Evolutionary conservation across 2,329 filamentous ascomycete genomes (phyloP), one percentile per base, ranked within the genome.

Genomic region (Fusarium nematophilum): DNA sequence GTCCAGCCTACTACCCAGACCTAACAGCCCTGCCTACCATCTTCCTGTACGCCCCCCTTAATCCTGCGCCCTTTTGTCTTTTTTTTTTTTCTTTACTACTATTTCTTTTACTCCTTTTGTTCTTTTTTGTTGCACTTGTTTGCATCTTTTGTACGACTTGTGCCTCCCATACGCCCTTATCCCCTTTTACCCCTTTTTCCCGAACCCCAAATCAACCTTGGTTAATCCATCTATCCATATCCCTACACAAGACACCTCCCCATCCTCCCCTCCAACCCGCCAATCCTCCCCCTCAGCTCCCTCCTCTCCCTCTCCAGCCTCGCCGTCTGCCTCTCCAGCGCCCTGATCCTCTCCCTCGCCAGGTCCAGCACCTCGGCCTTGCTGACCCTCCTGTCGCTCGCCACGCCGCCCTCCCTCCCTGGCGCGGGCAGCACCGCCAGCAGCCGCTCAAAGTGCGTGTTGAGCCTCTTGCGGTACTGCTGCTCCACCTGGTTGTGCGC

Each of bases 401-500:
- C 64, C 14, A 54, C 67, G 42, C 70, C 72, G 29, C 67, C 66
- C 23, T 72, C 73, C 15, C 69, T 73, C 7, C 25, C 62, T 31
- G 49, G 74, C 63, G 63, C 53, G 2, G 78, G 78, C 1, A 81
- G 71, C 1, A 76, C 75, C 30, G 73, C 71, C 1, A 81, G 71
- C 10, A 81, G 75, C 36, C 71, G 71, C 65, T 79, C 77, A 52
- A 80, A 81, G 65, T 81, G 77, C 3, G 72, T 70, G 55, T 81
- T 81, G 27, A 81, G 75, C 18, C 79, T 71, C 69, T 80, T 79
- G 29, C 79, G 77, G 69, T 81, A 81, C 63, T 81, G 78, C 65
- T 80, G 79, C 70, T 81, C 79, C 8, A 81, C 78, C 44, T 79
- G 75, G 66, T 81, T 81, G 62, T 81, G 79, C 37, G 69, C 69